Evolutionary conservation across 2,329 filamentous ascomycete species (phyloP).

Genomic region (Apiospora rasikravindrae): DNA sequence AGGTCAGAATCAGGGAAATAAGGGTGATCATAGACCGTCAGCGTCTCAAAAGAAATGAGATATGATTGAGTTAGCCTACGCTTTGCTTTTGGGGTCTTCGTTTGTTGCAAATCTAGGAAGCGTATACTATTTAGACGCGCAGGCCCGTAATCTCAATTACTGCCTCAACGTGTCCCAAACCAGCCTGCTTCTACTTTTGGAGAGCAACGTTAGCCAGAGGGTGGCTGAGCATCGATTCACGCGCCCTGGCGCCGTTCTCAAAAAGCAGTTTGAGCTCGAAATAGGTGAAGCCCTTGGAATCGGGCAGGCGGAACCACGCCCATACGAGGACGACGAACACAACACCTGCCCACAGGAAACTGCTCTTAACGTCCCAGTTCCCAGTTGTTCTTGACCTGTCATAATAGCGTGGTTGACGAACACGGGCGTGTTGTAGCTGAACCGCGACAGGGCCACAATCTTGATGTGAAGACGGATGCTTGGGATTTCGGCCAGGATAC

Average conservation of each 20-base stretch:
- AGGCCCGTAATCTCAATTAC: no score
- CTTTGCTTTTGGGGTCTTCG: no score
- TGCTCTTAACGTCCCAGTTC: slow-evolving; percentile 22
- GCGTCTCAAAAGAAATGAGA: no score
- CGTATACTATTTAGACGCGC: no score
- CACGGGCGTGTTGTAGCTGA: slow-evolving; percentile 20
- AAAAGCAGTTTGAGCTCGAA: slow-evolving; percentile 23
- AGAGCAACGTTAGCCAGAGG: slow-evolving; percentile 8
- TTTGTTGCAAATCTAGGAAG: no score
- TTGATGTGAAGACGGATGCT: slow-evolving; percentile 23
- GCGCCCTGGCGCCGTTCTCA: slow-evolving; percentile 21
- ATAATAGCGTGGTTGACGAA: slow-evolving; percentile 22
- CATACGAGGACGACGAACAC: slow-evolving; percentile 20
- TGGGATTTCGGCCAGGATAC: slow-evolving; percentile 20
- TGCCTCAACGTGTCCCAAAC: no score
- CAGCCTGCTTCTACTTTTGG: slow-evolving; percentile 2
- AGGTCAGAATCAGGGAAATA: no score
- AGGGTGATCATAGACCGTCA: no score
- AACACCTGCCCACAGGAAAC: slow-evolving; percentile 23
- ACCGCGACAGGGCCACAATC: slow-evolving; percentile 20
- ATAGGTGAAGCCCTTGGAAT: slow-evolving; percentile 21
- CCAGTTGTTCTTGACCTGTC: slow-evolving; percentile 21
- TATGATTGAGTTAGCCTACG: no score
- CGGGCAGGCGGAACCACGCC: slow-evolving; percentile 23
- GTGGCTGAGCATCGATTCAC: slow-evolving; percentile 20